These are phyloP conservation scores for Candida jianshihensis DNA, from an alignment of 805 yeast species.

Conservation along the genomic window DNA sequence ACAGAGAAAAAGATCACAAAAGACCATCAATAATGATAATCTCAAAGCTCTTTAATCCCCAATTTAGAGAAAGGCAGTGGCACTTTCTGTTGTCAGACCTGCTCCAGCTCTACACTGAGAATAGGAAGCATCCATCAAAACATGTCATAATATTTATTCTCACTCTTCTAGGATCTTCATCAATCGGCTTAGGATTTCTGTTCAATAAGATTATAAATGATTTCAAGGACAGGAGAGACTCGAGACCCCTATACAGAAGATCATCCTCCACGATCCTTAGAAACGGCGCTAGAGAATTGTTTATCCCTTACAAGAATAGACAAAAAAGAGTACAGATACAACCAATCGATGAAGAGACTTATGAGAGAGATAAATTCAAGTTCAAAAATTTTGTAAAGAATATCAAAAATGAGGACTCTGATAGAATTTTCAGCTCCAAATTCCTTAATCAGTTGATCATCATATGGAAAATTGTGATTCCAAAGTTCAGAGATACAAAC, in stretches of 20 bases:
- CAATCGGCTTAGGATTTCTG: conserved; percentile 14
- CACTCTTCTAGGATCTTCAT: conserved; percentile 19
- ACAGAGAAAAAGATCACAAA: not conserved
- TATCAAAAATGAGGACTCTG: conserved; percentile 17
- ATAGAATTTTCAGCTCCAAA: conserved; percentile 42
- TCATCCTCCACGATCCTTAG: conserved; percentile 22
- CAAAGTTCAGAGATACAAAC: conserved; percentile 61
- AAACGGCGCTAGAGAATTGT: conserved; percentile 25
- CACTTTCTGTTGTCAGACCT: conserved; percentile 15
- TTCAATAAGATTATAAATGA: conserved; percentile 21
- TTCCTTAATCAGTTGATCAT: conserved; percentile 69
- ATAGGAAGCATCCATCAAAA: conserved; percentile 20
- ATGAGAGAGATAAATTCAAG: conserved; percentile 21
- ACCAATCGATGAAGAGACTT: conserved; percentile 23
- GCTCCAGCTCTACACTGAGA: conserved; percentile 21
- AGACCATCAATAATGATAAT: conserved; percentile 1
- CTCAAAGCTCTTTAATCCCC: conserved; percentile 14
- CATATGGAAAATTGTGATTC: conserved; percentile 78
- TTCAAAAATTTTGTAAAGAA: conserved; percentile 22
- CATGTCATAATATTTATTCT: conserved; percentile 22
- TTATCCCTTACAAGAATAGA: conserved; percentile 22
- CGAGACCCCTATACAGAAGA: conserved; percentile 22
- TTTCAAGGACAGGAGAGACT: conserved; percentile 21
- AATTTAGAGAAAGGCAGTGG: conserved; percentile 15
- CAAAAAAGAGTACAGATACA: conserved; percentile 22